phyloP scores from a whole-genome alignment of 2,329 filamentous ascomycete species.

The Plenodomus lindquistii region DNA sequence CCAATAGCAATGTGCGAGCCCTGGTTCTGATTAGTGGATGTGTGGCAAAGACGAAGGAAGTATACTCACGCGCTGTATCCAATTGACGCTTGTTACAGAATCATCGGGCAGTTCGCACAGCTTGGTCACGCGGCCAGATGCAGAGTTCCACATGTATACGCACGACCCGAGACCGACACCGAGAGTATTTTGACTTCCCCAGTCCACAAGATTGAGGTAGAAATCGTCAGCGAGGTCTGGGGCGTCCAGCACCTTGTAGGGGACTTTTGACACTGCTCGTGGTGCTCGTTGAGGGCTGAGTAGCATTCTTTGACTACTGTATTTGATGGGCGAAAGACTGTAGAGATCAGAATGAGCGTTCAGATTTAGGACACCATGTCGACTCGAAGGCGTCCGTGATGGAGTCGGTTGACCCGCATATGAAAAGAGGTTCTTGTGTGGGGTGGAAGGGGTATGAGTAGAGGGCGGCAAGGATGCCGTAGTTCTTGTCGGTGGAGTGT shows the following conservation, averaged over 20 bases:
- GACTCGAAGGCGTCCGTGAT: constrained; percentile 83
- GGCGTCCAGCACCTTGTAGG: constrained; percentile 96
- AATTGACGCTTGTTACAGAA: constrained; percentile 93
- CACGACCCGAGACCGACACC: constrained; percentile 90
- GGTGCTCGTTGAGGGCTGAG: constrained; percentile 87
- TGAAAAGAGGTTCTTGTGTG: constrained; percentile 95
- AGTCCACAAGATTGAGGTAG: constrained; percentile 95
- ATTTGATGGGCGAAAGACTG: constrained; percentile 90
- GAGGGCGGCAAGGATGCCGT: constrained; percentile 68
- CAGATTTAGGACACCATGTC: constrained; percentile 78
- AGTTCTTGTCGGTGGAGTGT: constrained; percentile 75
- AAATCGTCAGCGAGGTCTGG: constrained; percentile 97
- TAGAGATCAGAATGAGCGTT: constrained; percentile 93
- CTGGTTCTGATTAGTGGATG: constrained; percentile 36
- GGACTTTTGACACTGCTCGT: constrained; percentile 89
- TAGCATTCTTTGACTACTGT: constrained; percentile 90
- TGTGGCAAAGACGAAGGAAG: neutral
- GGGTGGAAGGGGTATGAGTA: constrained; percentile 85
- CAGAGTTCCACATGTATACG: constrained; percentile 98
- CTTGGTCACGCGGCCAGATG: constrained; percentile 87
- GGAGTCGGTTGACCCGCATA: constrained; percentile 88
- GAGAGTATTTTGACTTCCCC: constrained; percentile 92
- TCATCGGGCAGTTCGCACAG: constrained; percentile 92
- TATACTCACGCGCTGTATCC: constrained; percentile 79
- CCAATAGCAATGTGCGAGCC: constrained; percentile 95